These are phyloP conservation scores for Brassica rapa DNA, from an alignment of 345 rosid genomes.

Conservation along the genomic window DNA sequence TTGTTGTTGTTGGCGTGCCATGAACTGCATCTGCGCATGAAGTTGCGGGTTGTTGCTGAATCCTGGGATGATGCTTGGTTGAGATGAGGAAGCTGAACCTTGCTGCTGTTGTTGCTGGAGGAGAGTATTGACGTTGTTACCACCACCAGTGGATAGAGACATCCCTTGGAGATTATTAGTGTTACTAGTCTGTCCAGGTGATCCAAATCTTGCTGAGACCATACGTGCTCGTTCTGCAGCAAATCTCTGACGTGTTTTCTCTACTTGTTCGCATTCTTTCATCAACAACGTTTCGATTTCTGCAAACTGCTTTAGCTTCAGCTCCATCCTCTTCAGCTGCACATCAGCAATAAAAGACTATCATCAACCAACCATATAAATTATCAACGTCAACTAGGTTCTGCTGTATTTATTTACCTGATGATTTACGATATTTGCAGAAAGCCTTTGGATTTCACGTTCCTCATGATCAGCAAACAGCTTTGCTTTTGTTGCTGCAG, in stretches of 20 bases:
- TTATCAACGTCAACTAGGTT: neutral
- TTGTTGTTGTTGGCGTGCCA: constrained; percentile 61
- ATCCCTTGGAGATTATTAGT: constrained; percentile 53
- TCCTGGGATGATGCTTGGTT: constrained; percentile 64
- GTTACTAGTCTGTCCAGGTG: constrained; percentile 51
- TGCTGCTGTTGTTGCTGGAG: constrained; percentile 51
- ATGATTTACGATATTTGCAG: constrained; percentile 92
- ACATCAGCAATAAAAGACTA: neutral
- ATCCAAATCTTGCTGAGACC: constrained; percentile 57
- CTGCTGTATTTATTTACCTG: constrained; percentile 54
- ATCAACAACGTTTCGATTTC: constrained; percentile 88
- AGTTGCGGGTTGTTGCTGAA: constrained; percentile 56
- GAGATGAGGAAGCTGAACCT: constrained; percentile 57
- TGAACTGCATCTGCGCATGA: constrained; percentile 77
- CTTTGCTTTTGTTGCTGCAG: constrained; percentile 95
- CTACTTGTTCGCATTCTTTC: constrained; percentile 98
- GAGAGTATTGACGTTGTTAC: constrained; percentile 51
- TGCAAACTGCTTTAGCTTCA: constrained; percentile 98
- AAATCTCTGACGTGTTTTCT: constrained; percentile 84
- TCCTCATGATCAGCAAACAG: constrained; percentile 99
- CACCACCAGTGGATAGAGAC: constrained; percentile 56
- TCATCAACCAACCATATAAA: neutral
- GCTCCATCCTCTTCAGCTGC: constrained; percentile 94
- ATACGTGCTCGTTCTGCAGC: constrained; percentile 73
- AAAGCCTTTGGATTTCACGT: constrained; percentile 94